Percentiles rank a stretch among this genome's conserved stretches.
Conservation (phyloP, 148 eudicot species). For the Persicaria tinctoria region DNA sequence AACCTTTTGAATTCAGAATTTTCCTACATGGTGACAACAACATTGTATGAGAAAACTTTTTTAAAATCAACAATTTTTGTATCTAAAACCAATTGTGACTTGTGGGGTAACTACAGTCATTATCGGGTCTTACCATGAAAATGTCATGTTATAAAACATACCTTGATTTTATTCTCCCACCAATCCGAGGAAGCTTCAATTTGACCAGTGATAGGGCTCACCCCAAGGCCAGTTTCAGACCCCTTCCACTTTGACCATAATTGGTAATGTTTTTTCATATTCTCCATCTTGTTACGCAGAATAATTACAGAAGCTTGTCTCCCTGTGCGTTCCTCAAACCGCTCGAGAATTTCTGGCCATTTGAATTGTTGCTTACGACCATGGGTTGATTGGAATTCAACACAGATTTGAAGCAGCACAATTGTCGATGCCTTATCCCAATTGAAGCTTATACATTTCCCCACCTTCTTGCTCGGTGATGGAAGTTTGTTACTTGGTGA, state of each 20-base stretch:
- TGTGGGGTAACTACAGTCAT: no score
- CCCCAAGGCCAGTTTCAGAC: background rate
- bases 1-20: conserved; percentile 1
- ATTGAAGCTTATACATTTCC: background rate
- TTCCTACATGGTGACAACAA: background rate
- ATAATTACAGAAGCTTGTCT: background rate
- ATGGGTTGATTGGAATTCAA: background rate
- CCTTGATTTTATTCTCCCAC: conserved; percentile 10
- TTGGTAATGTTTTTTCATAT: conserved; percentile 5
- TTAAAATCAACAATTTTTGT: no score
- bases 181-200: background rate
- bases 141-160: background rate
- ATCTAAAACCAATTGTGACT: no score
- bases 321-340: conserved; percentile 3
- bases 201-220: background rate
- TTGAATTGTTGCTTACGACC: conserved; percentile 3
- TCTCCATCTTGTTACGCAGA: conserved; percentile 3
- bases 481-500: background rate
- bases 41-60: no score
- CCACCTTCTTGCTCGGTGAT: background rate
- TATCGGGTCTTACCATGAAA: no score
- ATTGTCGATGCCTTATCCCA: background rate
- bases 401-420: conserved; percentile 6
- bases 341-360: conserved; percentile 1
- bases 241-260: background rate